phyloP scores from a whole-genome alignment of 805 yeast species.

The Cyberlindnera euphorbiiphila region DNA sequence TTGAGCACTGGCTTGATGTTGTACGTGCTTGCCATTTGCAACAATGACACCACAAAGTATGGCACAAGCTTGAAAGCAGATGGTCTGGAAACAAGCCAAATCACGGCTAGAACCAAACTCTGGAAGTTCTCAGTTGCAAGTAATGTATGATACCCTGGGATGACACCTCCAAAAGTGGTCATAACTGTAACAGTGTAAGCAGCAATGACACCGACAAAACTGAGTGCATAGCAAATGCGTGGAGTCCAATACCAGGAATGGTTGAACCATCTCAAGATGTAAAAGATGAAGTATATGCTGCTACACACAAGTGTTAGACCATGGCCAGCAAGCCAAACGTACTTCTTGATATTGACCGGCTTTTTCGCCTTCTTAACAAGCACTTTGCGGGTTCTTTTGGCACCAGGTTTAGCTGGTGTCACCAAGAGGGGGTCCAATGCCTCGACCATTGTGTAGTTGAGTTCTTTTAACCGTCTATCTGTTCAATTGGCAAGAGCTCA shows the following conservation, averaged over 20 bases:
- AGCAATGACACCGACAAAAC: constrained; percentile 51
- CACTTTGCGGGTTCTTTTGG: constrained; percentile 30
- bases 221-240: constrained; percentile 47
- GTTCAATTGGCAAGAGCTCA: no score
- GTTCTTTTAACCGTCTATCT: background rate
- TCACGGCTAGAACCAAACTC: constrained; percentile 46
- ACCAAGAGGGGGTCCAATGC: constrained; percentile 17
- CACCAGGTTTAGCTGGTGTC: constrained; percentile 16
- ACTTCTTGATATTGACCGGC: constrained; percentile 40
- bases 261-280: constrained; percentile 24
- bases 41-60: constrained; percentile 47
- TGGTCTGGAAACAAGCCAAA: constrained; percentile 63
- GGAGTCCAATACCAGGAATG: constrained; percentile 41
- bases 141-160: constrained; percentile 61
- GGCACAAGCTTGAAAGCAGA: constrained; percentile 67
- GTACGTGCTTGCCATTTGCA: constrained; percentile 47
- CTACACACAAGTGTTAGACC: constrained; percentile 43
- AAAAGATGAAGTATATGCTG: constrained; percentile 30
- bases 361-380: constrained; percentile 33
- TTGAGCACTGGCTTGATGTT: constrained; percentile 40
- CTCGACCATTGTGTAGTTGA: constrained; percentile 2
- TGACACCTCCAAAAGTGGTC: constrained; percentile 55
- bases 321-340: constrained; percentile 59
- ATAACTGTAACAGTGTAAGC: constrained; percentile 51
- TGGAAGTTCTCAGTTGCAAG: constrained; percentile 77